Evolutionary conservation across 768 basidiomycete genomes (phyloP).

Genomic region (Mycena pura): DNA sequence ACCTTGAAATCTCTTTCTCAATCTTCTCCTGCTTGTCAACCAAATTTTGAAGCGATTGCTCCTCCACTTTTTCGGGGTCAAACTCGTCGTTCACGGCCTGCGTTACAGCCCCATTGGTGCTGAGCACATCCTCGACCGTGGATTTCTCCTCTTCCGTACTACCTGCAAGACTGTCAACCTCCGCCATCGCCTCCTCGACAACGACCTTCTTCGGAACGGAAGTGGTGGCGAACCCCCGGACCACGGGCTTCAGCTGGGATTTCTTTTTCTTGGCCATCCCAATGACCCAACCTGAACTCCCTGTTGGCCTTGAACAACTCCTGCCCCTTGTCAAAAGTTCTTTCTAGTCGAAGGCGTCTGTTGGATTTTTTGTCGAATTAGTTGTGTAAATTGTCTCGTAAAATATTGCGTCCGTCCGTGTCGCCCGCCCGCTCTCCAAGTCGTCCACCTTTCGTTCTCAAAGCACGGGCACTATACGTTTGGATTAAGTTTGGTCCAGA

Average conservation of each 20-base stretch:
- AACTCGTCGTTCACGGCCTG: conserved; percentile 34
- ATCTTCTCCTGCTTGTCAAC: conserved; percentile 89
- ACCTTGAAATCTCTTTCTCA: conserved; percentile 78
- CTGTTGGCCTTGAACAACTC: conserved; percentile 29
- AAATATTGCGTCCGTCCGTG: conserved; percentile 18
- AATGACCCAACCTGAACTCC: conserved; percentile 7
- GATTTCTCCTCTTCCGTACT: conserved; percentile 32
- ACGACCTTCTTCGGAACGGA: conserved; percentile 80
- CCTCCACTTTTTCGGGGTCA: conserved; percentile 50
- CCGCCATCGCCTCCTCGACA: conserved; percentile 34
- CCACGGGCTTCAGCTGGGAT: conserved; percentile 75
- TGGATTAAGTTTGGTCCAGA: conserved; percentile 5
- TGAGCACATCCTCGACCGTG: conserved; percentile 15
- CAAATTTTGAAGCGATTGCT: conserved; percentile 68
- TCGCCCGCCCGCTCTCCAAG: background rate
- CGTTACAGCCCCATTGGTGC: conserved; percentile 2
- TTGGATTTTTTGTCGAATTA: background rate
- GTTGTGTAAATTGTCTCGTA: conserved; percentile 19
- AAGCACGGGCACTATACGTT: conserved; percentile 18
- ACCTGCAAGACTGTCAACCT: conserved; percentile 21
- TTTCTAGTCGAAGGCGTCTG: background rate
- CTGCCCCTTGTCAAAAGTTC: background rate
- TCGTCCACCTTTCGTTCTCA: conserved; percentile 4
- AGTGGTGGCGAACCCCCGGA: conserved; percentile 80
- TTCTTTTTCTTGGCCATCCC: conserved; percentile 87